Conservation (phyloP, 2,329 filamentous ascomycete genomes). For the Grosmannia clavigera region DNA sequence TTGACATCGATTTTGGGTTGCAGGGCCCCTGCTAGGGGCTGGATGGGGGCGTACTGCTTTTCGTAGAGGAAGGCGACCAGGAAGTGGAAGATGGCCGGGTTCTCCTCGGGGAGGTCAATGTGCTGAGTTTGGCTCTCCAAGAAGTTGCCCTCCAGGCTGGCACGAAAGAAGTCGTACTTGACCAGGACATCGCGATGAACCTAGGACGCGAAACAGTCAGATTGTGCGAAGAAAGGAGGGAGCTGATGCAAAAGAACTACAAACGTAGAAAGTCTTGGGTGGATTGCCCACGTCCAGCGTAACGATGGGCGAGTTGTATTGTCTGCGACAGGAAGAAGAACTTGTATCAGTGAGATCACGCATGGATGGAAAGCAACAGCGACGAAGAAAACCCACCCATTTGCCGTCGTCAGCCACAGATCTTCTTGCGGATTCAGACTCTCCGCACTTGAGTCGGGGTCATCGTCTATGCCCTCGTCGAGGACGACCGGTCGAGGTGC, state of each 20-base stretch:
- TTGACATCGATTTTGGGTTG: background rate
- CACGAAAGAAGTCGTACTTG: background rate
- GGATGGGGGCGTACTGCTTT: slow-evolving; percentile 31
- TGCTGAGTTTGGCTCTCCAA: slow-evolving; percentile 10
- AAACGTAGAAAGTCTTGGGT: slow-evolving; percentile 31
- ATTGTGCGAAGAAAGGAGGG: too few relatives aligned
- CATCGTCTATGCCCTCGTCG: slow-evolving; percentile 19
- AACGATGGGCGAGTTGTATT: slow-evolving; percentile 32
- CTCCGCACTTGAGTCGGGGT: slow-evolving; percentile 4
- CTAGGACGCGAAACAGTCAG: background rate
- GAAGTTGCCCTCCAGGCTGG: background rate
- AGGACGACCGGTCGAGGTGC: slow-evolving; percentile 27
- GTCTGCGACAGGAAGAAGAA: slow-evolving; percentile 15
- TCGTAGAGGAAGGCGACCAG: slow-evolving; percentile 39
- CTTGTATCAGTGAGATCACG: background rate
- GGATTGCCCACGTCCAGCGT: slow-evolving; percentile 29
- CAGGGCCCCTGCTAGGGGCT: slow-evolving; percentile 20
- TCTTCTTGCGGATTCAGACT: slow-evolving; percentile 29
- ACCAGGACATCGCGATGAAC: background rate
- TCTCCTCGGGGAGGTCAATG: slow-evolving; percentile 37
- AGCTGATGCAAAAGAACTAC: slow-evolving; percentile 2
- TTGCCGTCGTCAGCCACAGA: slow-evolving; percentile 35
- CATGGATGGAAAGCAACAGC: background rate
- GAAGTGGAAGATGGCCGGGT: slow-evolving; percentile 38
- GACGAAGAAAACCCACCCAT: slow-evolving; percentile 26